Base-by-base conservation (phyloP, 495 filamentous ascomycete species). In the Aspergillus baeticus region DNA sequence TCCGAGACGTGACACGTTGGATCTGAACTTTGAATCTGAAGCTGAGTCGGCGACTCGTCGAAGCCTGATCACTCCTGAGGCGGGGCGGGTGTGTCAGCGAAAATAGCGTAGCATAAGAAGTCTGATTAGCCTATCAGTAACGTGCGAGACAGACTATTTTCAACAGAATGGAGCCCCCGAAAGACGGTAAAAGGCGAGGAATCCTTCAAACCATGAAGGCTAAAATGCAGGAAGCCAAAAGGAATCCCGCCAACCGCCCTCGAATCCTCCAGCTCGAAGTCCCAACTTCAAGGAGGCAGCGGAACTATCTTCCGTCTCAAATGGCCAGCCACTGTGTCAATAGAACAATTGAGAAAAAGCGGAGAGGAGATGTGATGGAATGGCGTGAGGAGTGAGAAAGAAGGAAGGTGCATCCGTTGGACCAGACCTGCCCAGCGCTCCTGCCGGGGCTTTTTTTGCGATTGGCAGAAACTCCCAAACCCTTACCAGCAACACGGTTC, bases 401-500 rank as follows among this genome's bases (percentile, higher is more conserved):
- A 34, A 15, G 6, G 11, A 35, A 18, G 49, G 46, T 34, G 35
- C 21, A 46, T 51, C 31, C 13, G 35, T 49, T 42, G 36, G 43
- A 4, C 4, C 26, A 29, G 26, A 8, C n/a, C n/a, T 29, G 26
- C 4, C 26, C 26, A 8, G 4, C 36, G 23, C 37, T 55, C 8
- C 39, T 49, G 26, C 37, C n/a, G 23, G 41, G 42, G 18, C 1
- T 7, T 57, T 54, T 54, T 22, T 20, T 39, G 15, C 23, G 10
- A 52, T 42, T 52, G n/a, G 36, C 15, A 52, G 49, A 31, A 10
- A 14, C 18, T 13, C 20, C 11, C 45, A 20, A 51, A 50, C 47
- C 14, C 39, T 52, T 52, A 26, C 56, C 41, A 53, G 33, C 3
- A 23, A 2, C 42, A 34, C 36, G 49, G 42, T 42, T 53, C 56